A percentile compares a stretch with the other conserved stretches of the same genome.
Conservation (phyloP, 805 yeast species). For the Wickerhamiella vanderwaltii region DNA sequence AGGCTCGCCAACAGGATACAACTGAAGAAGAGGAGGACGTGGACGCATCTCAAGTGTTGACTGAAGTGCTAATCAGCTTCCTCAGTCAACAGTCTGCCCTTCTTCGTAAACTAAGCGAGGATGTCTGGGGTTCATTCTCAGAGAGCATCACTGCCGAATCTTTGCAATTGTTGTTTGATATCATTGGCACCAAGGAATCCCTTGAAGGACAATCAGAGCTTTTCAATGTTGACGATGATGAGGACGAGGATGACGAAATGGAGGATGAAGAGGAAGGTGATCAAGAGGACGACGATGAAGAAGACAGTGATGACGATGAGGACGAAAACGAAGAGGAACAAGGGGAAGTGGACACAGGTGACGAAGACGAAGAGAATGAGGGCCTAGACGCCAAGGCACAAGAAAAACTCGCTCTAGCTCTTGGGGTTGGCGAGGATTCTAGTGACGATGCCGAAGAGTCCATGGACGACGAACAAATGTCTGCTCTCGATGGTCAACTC, state of each 20-base stretch:
- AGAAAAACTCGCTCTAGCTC: slow-evolving; percentile 16
- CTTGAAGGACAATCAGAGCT: slow-evolving; percentile 65
- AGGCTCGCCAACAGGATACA: slow-evolving; percentile 28
- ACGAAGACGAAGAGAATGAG: slow-evolving; percentile 29
- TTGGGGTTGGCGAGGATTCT: slow-evolving; percentile 20
- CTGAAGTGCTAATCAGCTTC: slow-evolving; percentile 48
- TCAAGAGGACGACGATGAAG: slow-evolving; percentile 30
- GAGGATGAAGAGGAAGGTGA: slow-evolving; percentile 36
- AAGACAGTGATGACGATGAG: slow-evolving; percentile 28
- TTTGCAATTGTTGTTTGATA: slow-evolving; percentile 40
- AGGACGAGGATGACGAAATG: slow-evolving; percentile 28
- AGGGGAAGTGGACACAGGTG: slow-evolving; percentile 18
- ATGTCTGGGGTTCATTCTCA: slow-evolving; percentile 48
- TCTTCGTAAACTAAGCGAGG: slow-evolving; percentile 44
- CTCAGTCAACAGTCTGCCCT: slow-evolving; percentile 46
- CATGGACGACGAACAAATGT: slow-evolving; percentile 95
- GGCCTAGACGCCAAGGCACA: slow-evolving; percentile 19
- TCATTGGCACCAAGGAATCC: slow-evolving; percentile 57
- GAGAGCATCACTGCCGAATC: slow-evolving; percentile 35
- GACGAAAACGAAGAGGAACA: slow-evolving; percentile 27
- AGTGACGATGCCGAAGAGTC: slow-evolving; percentile 50
- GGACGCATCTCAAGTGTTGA: slow-evolving; percentile 38
- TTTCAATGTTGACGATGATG: slow-evolving; percentile 52
- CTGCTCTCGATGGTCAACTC: slow-evolving; percentile 78
- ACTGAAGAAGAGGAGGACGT: slow-evolving; percentile 27